Evolutionary conservation across 75 land plant species (phyloP).

Genomic region (Adiantum capillusveneris): DNA sequence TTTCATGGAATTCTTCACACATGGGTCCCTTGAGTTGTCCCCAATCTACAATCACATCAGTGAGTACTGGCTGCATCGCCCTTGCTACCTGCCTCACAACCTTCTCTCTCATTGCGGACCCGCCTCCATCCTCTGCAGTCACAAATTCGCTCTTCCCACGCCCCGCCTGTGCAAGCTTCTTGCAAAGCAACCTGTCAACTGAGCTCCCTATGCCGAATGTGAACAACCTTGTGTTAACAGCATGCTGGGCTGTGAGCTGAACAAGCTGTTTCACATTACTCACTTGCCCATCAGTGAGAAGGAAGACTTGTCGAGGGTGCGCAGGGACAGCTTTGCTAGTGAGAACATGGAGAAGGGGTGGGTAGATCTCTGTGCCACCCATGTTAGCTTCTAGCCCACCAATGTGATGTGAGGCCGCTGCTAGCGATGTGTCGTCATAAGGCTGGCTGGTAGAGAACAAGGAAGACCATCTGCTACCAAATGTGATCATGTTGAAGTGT

Average conservation of each 20-base stretch:
- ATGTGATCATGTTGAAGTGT: not conserved
- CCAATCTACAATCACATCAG: constrained; percentile 1
- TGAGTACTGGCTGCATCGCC: not conserved
- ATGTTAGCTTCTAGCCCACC: not conserved
- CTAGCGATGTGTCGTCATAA: not conserved
- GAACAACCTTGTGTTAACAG: not conserved
- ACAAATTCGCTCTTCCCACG: not conserved
- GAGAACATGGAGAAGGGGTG: not conserved
- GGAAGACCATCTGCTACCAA: not conserved
- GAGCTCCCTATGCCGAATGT: not conserved
- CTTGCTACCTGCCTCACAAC: constrained; percentile 3
- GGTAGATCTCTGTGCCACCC: constrained; percentile 4
- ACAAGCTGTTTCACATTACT: not conserved
- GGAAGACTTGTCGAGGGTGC: not conserved
- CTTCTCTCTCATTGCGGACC: not conserved
- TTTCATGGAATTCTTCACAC: too few species aligned
- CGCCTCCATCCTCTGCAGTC: not conserved
- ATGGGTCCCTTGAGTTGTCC: not conserved
- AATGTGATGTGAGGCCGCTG: not conserved
- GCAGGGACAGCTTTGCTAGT: not conserved
- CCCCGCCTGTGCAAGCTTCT: constrained; percentile 4
- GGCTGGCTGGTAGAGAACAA: not conserved
- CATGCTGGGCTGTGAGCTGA: not conserved
- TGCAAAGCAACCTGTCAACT: not conserved
- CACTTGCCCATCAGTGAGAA: not conserved